Conservation (phyloP, 148 eudicot species). For the Silene uniflora region DNA sequence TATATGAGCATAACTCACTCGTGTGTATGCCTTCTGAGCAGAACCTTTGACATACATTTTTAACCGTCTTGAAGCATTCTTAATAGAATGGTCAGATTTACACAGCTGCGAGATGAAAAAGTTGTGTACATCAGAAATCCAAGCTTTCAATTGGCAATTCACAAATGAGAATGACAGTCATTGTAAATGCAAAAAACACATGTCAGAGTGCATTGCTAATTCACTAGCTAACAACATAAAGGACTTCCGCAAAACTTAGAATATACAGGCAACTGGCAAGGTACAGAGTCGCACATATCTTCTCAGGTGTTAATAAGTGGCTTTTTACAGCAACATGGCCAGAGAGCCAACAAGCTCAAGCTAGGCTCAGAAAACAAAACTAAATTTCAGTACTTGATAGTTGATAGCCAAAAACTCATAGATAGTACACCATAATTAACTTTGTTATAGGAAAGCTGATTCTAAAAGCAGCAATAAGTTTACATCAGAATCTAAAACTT, state of each 20-base stretch:
- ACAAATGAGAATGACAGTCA: constrained; percentile 5
- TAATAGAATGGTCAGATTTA: constrained; percentile 32
- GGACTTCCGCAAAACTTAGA: neutral
- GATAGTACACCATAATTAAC: neutral
- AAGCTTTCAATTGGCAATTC: neutral
- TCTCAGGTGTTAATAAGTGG: neutral
- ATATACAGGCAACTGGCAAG: constrained; percentile 7
- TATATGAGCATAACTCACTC: constrained; percentile 41
- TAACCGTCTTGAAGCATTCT: constrained; percentile 37
- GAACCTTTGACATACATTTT: constrained; percentile 53
- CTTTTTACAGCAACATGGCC: neutral
- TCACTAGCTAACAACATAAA: neutral
- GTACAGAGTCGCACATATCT: neutral
- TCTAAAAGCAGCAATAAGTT: neutral
- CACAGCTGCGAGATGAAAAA: constrained; percentile 43
- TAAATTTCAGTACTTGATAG: neutral
- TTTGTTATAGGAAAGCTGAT: neutral
- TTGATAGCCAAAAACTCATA: neutral
- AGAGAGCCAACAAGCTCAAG: neutral
- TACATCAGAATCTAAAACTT: neutral
- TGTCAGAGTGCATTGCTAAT: neutral
- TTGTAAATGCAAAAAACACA: neutral
- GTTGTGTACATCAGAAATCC: constrained; percentile 11
- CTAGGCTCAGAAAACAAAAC: neutral
- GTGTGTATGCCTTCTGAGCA: constrained; percentile 58